These are phyloP conservation scores for Calamus simplicifolius DNA, from an alignment of 176 grass and related monocot species.

Conservation along the genomic window DNA sequence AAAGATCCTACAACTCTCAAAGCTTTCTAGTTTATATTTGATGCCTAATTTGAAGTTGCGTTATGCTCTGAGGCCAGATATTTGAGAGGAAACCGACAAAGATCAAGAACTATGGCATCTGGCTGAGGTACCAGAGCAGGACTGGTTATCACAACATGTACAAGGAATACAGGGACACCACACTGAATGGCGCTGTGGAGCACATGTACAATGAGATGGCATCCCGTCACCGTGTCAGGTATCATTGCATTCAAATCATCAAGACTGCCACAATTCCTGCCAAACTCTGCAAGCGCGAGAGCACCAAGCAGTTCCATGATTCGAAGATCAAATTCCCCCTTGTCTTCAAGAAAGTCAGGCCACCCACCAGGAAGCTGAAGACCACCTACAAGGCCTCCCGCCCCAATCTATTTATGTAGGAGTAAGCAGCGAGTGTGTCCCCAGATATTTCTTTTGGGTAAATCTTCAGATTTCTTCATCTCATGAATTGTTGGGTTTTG, in stretches of 20 bases:
- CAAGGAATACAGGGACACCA: slow-evolving; percentile 9
- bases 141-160: slow-evolving; percentile 15
- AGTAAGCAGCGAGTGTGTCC: too few relatives aligned
- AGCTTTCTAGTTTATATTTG: too few relatives aligned
- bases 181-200: slow-evolving; percentile 7
- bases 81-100: slow-evolving; percentile 14
- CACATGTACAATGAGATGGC: slow-evolving; percentile 11
- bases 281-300: slow-evolving; percentile 7
- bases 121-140: slow-evolving; percentile 7
- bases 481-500: too few relatives aligned
- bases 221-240: slow-evolving; percentile 3
- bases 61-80: background rate
- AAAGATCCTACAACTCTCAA: too few relatives aligned
- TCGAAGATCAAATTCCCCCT: slow-evolving; percentile 8
- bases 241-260: slow-evolving; percentile 9
- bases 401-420: slow-evolving; percentile 9
- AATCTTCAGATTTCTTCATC: too few relatives aligned
- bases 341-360: slow-evolving; percentile 7
- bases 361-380: slow-evolving; percentile 4
- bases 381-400: slow-evolving; percentile 5
- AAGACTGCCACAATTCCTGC: slow-evolving; percentile 3
- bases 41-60: too few relatives aligned
- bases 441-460: too few relatives aligned
- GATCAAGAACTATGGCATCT: slow-evolving; percentile 7
- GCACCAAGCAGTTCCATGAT: slow-evolving; percentile 10